Conservation (phyloP, 495 filamentous ascomycete genomes). For the Tuber umbilicatum region DNA sequence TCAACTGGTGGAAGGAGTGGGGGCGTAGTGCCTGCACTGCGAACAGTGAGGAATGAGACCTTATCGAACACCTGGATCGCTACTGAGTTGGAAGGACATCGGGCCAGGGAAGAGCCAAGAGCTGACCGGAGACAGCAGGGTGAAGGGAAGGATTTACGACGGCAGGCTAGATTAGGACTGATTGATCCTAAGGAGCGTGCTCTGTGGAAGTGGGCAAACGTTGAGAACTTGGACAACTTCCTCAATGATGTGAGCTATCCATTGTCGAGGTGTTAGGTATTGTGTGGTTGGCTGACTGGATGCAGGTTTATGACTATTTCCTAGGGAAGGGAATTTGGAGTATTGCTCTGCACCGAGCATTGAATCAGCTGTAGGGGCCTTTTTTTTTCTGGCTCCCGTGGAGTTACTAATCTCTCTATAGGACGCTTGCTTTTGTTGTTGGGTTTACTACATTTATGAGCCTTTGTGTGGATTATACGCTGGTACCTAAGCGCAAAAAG, state of each 20-base stretch:
- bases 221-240: constrained; percentile 85
- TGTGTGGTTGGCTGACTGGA: constrained; percentile 6
- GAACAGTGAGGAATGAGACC: constrained; percentile 45
- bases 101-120: neutral
- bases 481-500: constrained; percentile 65
- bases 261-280: neutral
- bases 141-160: constrained; percentile 42
- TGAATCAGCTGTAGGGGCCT: constrained; percentile 70
- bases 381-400: neutral
- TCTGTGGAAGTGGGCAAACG: constrained; percentile 93
- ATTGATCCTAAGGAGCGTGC: constrained; percentile 71
- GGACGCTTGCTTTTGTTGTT: constrained; percentile 70
- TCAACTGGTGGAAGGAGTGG: constrained; percentile 8
- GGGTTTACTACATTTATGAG: constrained; percentile 77
- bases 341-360: constrained; percentile 61
- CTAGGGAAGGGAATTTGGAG: constrained; percentile 81
- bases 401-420: constrained; percentile 34
- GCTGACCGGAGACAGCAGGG: constrained; percentile 23
- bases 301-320: constrained; percentile 77
- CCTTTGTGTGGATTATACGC: constrained; percentile 77
- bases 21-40: constrained; percentile 52
- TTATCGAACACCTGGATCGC: constrained; percentile 52
- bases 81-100: constrained; percentile 22
- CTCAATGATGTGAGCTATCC: constrained; percentile 54
- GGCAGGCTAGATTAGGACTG: constrained; percentile 46